Evolutionary conservation across 2,329 filamentous ascomycete genomes (phyloP).

Genomic region (Zarea fungicola): DNA sequence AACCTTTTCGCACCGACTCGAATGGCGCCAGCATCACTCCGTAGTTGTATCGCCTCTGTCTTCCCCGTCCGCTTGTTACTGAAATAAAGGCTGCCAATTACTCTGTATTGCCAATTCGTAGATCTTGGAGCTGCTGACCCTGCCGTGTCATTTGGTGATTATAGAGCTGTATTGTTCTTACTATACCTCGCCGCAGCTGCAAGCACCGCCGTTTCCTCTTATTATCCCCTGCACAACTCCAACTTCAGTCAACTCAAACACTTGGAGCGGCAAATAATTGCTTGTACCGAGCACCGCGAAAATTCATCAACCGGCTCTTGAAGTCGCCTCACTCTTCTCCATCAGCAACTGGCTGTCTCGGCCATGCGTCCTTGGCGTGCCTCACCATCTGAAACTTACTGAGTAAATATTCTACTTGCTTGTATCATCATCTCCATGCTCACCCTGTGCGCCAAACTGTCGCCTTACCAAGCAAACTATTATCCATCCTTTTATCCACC

Average conservation of each 20-base stretch:
- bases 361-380: neutral
- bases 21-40: too few relatives aligned
- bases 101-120: neutral
- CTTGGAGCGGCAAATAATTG: neutral
- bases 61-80: conserved; percentile 3
- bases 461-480: too few relatives aligned
- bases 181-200: too few relatives aligned
- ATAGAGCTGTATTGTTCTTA: too few relatives aligned
- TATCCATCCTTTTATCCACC: too few relatives aligned
- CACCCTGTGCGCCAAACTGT: neutral
- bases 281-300: neutral
- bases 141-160: too few relatives aligned
- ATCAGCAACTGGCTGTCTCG: neutral
- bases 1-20: too few relatives aligned
- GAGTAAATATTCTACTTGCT: too few relatives aligned
- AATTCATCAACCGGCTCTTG: neutral
- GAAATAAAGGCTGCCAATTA: neutral
- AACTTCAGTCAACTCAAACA: neutral
- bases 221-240: neutral
- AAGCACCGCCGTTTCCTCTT: neutral
- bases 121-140: neutral
- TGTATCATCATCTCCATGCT: too few relatives aligned
- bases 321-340: neutral
- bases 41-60: conserved; percentile 1
- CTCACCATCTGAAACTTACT: too few relatives aligned